Evolutionary conservation across 2,329 filamentous ascomycete genomes (phyloP).

Genomic region (Simplicillium aogashimaense): DNA sequence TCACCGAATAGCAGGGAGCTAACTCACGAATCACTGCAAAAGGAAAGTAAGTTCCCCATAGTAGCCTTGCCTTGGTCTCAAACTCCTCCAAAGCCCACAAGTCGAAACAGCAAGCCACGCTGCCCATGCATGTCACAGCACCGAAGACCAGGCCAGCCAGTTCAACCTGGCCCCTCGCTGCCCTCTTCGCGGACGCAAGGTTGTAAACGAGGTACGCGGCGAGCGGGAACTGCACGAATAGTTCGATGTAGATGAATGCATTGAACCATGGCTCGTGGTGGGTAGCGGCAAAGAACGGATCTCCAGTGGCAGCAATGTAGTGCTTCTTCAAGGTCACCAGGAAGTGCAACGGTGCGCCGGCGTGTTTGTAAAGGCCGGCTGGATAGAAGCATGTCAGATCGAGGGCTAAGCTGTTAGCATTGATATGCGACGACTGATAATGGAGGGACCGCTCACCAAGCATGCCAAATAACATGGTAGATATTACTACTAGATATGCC

Average conservation of each 20-base stretch:
- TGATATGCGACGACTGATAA: neutral
- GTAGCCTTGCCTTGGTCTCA: conserved; percentile 33
- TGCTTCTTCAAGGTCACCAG: conserved; percentile 32
- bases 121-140: conserved; percentile 40
- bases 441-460: conserved; percentile 16
- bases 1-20: neutral
- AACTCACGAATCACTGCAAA: conserved; percentile 44
- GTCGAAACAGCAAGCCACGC: conserved; percentile 40
- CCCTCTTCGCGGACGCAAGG: conserved; percentile 21
- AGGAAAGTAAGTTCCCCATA: conserved; percentile 39
- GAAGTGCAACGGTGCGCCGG: conserved; percentile 35
- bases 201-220: conserved; percentile 34
- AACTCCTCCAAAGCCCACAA: conserved; percentile 30
- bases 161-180: conserved; percentile 30
- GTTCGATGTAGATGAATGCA: conserved; percentile 39
- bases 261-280: conserved; percentile 37
- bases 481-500: conserved; percentile 23
- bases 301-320: conserved; percentile 38
- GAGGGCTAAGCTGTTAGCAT: conserved; percentile 28
- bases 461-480: conserved; percentile 24
- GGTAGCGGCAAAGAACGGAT: conserved; percentile 37
- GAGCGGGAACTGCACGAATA: conserved; percentile 39
- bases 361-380: conserved; percentile 27
- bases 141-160: conserved; percentile 41
- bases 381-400: conserved; percentile 47